Conservation (phyloP, 163 green algal species). For the Dunaliella salina region DNA sequence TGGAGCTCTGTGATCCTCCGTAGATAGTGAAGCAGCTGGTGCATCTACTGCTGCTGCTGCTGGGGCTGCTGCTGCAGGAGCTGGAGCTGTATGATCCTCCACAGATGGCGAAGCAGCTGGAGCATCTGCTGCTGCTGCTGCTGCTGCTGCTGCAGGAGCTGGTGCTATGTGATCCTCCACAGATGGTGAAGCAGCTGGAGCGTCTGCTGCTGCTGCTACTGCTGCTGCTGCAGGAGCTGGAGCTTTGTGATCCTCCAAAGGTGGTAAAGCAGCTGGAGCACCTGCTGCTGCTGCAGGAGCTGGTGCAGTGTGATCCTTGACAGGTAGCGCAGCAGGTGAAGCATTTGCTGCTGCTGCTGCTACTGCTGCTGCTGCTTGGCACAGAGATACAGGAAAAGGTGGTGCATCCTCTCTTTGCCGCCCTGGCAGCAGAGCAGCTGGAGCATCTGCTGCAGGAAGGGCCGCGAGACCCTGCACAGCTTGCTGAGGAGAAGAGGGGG, state of each 20-base stretch:
- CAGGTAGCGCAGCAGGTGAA: no score
- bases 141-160: background rate
- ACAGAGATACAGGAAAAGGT: no score
- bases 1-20: no score
- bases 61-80: conserved; percentile 7
- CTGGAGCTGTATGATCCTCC: background rate
- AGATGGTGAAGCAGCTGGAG: background rate
- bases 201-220: background rate
- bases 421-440: background rate
- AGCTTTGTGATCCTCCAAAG: no score
- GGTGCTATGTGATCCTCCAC: background rate
- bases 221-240: background rate
- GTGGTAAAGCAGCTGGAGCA: background rate
- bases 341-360: background rate
- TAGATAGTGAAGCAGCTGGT: no score
- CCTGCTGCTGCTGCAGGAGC: background rate
- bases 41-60: background rate
- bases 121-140: background rate
- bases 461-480: background rate
- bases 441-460: background rate
- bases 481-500: no score
- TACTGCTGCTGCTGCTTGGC: background rate
- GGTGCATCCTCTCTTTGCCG: no score
- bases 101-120: background rate
- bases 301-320: background rate